phyloP scores from a whole-genome alignment of 2,329 filamentous ascomycete genomes.

The Xenoacremonium recifei region DNA sequence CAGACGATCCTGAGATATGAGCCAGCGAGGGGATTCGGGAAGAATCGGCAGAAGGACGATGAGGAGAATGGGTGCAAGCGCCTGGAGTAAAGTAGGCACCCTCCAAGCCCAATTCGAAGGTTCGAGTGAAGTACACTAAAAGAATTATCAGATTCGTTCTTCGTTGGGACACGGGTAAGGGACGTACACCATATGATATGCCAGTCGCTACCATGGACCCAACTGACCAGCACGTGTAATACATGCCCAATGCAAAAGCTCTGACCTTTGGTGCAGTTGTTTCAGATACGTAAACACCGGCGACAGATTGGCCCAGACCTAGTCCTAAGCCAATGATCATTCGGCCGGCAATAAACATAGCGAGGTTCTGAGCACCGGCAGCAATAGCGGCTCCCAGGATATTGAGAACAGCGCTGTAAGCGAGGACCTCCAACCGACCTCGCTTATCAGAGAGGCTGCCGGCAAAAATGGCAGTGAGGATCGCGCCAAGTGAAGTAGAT shows the following conservation, averaged over 20 bases:
- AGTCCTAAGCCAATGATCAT: constrained; percentile 8
- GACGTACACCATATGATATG: background rate
- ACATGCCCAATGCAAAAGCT: constrained; percentile 8
- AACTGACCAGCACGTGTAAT: constrained; percentile 7
- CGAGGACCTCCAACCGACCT: constrained; percentile 9
- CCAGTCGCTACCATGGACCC: background rate
- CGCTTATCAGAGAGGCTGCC: constrained; percentile 12
- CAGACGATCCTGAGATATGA: background rate
- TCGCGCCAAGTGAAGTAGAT: background rate
- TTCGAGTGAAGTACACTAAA: constrained; percentile 16
- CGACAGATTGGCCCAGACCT: constrained; percentile 4
- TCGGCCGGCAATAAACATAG: constrained; percentile 7
- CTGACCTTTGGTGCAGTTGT: constrained; percentile 12
- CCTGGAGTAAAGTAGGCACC: constrained; percentile 1
- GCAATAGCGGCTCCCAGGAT: constrained; percentile 6
- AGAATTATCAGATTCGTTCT: too few relatives aligned
- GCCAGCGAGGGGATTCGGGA: constrained; percentile 1
- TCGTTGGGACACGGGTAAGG: background rate
- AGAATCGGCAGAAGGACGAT: background rate
- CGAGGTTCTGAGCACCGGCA: constrained; percentile 5
- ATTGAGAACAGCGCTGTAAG: constrained; percentile 8
- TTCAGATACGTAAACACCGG: constrained; percentile 11
- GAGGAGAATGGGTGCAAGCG: background rate
- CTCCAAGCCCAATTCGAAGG: constrained; percentile 8
- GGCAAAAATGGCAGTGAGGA: constrained; percentile 7